phyloP scores from a whole-genome alignment of 1,284 basidiomycete species.

The Inonotus obliquus region DNA sequence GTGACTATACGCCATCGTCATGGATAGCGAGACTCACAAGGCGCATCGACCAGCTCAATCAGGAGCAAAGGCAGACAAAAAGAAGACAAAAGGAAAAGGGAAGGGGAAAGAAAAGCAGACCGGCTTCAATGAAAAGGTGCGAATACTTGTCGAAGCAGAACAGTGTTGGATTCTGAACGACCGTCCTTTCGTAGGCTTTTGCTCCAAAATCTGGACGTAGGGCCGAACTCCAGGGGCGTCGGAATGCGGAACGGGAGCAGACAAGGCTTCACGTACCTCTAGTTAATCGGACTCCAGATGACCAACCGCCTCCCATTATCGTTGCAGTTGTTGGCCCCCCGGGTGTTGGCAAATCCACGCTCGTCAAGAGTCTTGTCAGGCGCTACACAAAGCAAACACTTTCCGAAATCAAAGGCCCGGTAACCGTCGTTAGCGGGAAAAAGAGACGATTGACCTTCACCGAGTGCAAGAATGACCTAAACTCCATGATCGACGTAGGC shows the following conservation, averaged over 20 bases:
- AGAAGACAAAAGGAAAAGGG: slow-evolving; percentile 52
- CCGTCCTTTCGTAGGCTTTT: slow-evolving; percentile 66
- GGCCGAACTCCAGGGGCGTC: slow-evolving; percentile 84
- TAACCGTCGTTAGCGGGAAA: slow-evolving; percentile 95
- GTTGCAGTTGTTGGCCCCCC: slow-evolving; percentile 97
- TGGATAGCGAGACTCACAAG: slow-evolving; percentile 74
- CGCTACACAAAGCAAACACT: slow-evolving; percentile 95
- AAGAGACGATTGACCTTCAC: slow-evolving; percentile 90
- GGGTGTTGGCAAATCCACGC: slow-evolving; percentile 94
- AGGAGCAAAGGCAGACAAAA: slow-evolving; percentile 62
- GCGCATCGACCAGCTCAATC: slow-evolving; percentile 58
- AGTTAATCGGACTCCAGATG: slow-evolving; percentile 90
- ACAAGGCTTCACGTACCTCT: slow-evolving; percentile 94
- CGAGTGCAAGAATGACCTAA: slow-evolving; percentile 97
- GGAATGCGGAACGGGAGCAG: slow-evolving; percentile 93
- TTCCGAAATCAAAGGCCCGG: slow-evolving; percentile 86
- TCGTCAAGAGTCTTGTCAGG: slow-evolving; percentile 89
- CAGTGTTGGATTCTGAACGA: neutral
- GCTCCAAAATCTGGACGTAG: slow-evolving; percentile 86
- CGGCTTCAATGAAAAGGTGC: slow-evolving; percentile 89
- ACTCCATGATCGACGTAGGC: slow-evolving; percentile 96
- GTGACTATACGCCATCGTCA: slow-evolving; percentile 24
- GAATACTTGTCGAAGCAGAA: slow-evolving; percentile 18
- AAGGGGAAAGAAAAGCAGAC: slow-evolving; percentile 71
- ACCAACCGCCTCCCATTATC: slow-evolving; percentile 90